Evolutionary conservation across 2,329 filamentous ascomycete species (phyloP), one percentile per base, ranked within the genome.

Genomic region (Dactylellina leptospora): DNA sequence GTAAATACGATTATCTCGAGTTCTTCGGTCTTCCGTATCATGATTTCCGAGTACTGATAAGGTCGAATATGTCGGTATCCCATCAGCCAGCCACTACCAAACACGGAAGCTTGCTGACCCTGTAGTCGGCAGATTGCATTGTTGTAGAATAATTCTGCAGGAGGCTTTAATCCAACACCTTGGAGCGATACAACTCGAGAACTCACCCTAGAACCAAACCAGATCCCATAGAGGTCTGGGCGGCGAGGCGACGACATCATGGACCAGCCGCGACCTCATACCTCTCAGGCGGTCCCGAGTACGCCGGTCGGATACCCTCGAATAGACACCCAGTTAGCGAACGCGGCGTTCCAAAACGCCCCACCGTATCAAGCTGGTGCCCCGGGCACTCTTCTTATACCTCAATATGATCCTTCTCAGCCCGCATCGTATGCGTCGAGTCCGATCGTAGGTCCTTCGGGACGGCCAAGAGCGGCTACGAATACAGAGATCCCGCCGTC

Each of bases 381-480:
- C 3, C 58, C 64, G 13, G 59, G 59, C 23, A 63, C 51, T 40
- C 44, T 72, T 38, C 68, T 48, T 40, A 72, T 72, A 22, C 62
- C 69, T 45, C 69, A 73, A 50, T 73, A 73, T 38, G 69, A 66
- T 44, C 69, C 69, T 45, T 68, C 69, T 16, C 68, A 73, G 13
- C 69, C 69, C 11, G 69, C 68, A 33, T 72, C 68, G 11, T 72
- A 72, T 54, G 68, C 68, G n/a, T 72, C 68, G 20, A 72, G 68
- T 64, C 68, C 68, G 48, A 72, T 72, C 18, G 38, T 64, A 38
- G 62, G 61, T 18, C 55, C 61, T 6, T 56, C 55, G 33, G 61
- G 61, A 33, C 47, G 62, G 45, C 69, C 69, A n/a, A 68, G 69
- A 22, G 69, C 69, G 25, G 69, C 61, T 13, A 73, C 69, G 23